phyloP scores from a whole-genome alignment of 345 rosid genomes.

The Mallotus nudiflorus region DNA sequence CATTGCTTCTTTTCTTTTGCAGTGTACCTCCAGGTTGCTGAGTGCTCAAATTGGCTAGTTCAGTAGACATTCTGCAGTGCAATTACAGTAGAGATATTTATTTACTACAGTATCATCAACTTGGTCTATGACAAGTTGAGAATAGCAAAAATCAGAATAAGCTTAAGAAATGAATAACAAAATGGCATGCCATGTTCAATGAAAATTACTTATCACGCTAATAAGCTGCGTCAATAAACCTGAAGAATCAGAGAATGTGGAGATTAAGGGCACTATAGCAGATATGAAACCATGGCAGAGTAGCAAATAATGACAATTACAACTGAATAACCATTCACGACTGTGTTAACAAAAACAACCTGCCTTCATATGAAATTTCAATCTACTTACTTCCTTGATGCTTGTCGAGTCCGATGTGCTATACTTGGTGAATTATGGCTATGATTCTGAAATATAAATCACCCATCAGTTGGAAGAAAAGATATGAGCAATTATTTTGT shows the following conservation, averaged over 20 bases:
- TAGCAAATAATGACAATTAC: no score
- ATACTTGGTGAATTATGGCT: slow-evolving; percentile 45
- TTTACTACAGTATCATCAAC: background rate
- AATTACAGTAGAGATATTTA: slow-evolving; percentile 3
- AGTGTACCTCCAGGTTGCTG: slow-evolving; percentile 41
- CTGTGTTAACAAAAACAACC: no score
- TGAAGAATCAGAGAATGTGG: no score
- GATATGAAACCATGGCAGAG: no score
- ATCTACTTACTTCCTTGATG: slow-evolving; percentile 52
- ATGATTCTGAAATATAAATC: slow-evolving; percentile 44
- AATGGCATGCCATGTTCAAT: no score
- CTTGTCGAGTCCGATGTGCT: slow-evolving; percentile 54
- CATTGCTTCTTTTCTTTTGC: slow-evolving; percentile 51
- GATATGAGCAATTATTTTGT: background rate
- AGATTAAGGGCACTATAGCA: no score
- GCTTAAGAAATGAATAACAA: background rate
- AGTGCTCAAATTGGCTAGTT: slow-evolving; percentile 37
- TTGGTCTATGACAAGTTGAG: no score
- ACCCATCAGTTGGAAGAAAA: background rate
- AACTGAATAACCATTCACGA: no score
- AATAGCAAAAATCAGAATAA: background rate
- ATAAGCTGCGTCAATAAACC: no score
- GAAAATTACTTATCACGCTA: no score
- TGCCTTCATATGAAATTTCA: no score
- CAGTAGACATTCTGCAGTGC: slow-evolving; percentile 63